Conservation (phyloP, 768 basidiomycete genomes). For the Amanita thiersii region DNA sequence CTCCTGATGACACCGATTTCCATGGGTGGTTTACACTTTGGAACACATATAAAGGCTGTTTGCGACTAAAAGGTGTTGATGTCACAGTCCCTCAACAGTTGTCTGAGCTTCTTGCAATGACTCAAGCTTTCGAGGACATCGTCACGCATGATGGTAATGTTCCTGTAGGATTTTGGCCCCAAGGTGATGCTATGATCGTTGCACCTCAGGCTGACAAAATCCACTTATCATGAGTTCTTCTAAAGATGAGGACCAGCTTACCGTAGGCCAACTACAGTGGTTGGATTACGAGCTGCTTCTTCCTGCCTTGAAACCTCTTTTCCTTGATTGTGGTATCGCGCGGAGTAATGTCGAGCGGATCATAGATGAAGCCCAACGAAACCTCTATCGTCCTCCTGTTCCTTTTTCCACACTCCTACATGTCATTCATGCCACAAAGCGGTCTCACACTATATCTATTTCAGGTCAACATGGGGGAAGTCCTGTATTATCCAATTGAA, state of each 20-base stretch:
- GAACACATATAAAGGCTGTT: constrained; percentile 51
- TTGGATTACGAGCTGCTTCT: constrained; percentile 63
- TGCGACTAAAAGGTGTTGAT: constrained; percentile 46
- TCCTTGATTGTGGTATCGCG: constrained; percentile 43
- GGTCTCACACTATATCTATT: constrained; percentile 12
- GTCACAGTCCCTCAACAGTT: constrained; percentile 50
- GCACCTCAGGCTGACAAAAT: constrained; percentile 7
- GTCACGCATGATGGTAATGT: constrained; percentile 48
- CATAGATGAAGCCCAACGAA: constrained; percentile 54
- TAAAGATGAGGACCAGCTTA: constrained; percentile 49
- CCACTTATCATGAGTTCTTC: constrained; percentile 4
- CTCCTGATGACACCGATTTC: constrained; percentile 22
- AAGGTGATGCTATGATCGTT: constrained; percentile 28
- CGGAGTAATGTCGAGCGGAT: constrained; percentile 47
- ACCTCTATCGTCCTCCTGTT: constrained; percentile 53
- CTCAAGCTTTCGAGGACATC: constrained; percentile 49
- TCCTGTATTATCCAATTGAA: too few relatives aligned
- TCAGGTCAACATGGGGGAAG: too few relatives aligned
- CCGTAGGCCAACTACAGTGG: constrained; percentile 66
- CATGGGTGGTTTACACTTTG: constrained; percentile 59
- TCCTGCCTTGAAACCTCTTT: constrained; percentile 53
- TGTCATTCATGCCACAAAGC: constrained; percentile 46
- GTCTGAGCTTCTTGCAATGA: constrained; percentile 35
- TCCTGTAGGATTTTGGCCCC: constrained; percentile 65
- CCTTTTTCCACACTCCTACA: constrained; percentile 45